Base-by-base conservation (phyloP, 140 eudicot genomes). In the Oenanthe javanica region DNA sequence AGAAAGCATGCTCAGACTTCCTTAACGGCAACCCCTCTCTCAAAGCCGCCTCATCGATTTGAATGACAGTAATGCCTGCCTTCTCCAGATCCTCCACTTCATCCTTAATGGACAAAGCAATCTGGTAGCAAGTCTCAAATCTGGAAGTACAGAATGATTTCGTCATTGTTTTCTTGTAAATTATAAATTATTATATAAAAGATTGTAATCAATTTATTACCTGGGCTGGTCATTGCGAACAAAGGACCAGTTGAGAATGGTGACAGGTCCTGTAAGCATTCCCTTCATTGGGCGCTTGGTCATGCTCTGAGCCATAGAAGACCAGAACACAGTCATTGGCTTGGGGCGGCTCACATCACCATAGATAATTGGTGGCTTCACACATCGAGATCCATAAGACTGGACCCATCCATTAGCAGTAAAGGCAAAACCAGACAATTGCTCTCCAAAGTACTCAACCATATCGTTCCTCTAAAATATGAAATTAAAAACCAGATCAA, bases 401-500 rank as follows among this genome's bases (percentile, higher is more conserved):
- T 94, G 98, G 51, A 94, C 97, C 98, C 98, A 94, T 25, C 98
- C 98, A n/a, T 94, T 94, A 6, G 91, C 97, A 6, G 97, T 90
- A 89, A 94, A 94, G 79, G 96, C 98, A 80, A 91, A 94, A 16
- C 98, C 97, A 76, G 96, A 88, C 51, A 94, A 69, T 76, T 94
- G 98, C 86, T 94, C 98, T 42, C 97, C 97, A 21, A 91, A 91
- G 85, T 91, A 91, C 87, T 91, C 94, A 84, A 91, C 97, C 97
- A 91, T 94, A 77, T 94, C 98, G 61, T 94, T 91, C 72, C 98
- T 94, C 96, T 93, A 6, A 9, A 84, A 82, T 66, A 18, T 15
- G 42, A 73, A 31, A 81, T 8, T 7, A 3, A 38, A 81, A 19
- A 57, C 18, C 23, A 55, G 0, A 79, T 8, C 23, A 46, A 36